Evolutionary conservation across 768 basidiomycete genomes (phyloP).

Genomic region (Crucibulum laeve): DNA sequence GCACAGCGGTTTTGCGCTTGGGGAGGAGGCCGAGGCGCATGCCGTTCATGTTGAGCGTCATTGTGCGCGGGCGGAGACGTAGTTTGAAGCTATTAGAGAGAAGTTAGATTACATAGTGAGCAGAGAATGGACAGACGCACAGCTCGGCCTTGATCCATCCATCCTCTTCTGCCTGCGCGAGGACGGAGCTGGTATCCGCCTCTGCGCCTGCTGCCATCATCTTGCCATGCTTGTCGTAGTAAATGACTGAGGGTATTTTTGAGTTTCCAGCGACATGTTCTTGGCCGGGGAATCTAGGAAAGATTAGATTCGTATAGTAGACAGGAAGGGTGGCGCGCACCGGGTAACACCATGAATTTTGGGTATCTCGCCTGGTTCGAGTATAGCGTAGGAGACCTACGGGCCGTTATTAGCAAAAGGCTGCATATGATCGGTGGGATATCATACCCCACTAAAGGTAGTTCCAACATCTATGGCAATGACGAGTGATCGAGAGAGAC

Average conservation of each 20-base stretch:
- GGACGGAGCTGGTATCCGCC: conserved; percentile 55
- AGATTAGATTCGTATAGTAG: neutral
- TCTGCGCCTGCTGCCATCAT: conserved; percentile 77
- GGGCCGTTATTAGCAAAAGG: too few relatives aligned
- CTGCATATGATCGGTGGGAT: conserved; percentile 5
- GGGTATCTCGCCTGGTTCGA: conserved; percentile 77
- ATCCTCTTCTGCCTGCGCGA: conserved; percentile 71
- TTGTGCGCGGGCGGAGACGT: conserved; percentile 69
- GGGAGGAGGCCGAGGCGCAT: conserved; percentile 73
- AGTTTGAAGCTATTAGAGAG: conserved; percentile 62
- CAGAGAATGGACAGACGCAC: conserved; percentile 34
- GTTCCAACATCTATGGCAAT: conserved; percentile 82
- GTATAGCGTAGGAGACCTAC: conserved; percentile 75
- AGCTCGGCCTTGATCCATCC: conserved; percentile 73
- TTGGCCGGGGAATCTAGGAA: conserved; percentile 69
- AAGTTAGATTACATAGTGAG: conserved; percentile 3
- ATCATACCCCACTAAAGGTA: conserved; percentile 68
- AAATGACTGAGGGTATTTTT: conserved; percentile 77
- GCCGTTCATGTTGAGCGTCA: conserved; percentile 82
- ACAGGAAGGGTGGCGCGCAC: conserved; percentile 30
- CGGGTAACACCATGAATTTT: conserved; percentile 80
- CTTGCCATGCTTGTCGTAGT: conserved; percentile 61
- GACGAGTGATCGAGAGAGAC: conserved; percentile 59
- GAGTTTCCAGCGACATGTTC: conserved; percentile 84
- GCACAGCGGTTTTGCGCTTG: conserved; percentile 58